Evolutionary conservation across 192 early-diverging fungal genomes (phyloP), one percentile per base, ranked within the genome.

Genomic region (Phycomyces blakesleeanus): DNA sequence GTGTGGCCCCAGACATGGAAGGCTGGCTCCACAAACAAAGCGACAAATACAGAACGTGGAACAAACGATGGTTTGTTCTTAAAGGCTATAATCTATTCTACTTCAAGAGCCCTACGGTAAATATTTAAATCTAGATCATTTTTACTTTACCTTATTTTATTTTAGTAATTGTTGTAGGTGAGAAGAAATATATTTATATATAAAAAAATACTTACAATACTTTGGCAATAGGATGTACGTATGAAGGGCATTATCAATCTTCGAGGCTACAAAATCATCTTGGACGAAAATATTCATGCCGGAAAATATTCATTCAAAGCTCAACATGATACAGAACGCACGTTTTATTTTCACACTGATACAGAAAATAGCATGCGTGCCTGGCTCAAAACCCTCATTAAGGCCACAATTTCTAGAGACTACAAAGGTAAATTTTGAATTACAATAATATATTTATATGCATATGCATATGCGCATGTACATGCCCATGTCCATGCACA

Each of bases 251-350:
- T 77, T 16, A 81, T 87, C 38, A 80, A 87, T 63, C 50, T 87
- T 16, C 65, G 73, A 51, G 85, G 85, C n/a, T 87, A 87, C 58
- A 69, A 76, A 15, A 78, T 87, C 15, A 67, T 83, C 9, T 67
- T 69, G 12, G 85, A 87, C 57, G 81, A 83, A 44, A 77, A 78
- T 29, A 82, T 85, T 27, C 69, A 72, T 51, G 56, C 78, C 1
- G 85, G 85, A 26, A 87, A 87, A 62, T 87, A 80, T 50, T 81
- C 79, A 40, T 87, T 87, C 59, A 85, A 80, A 61, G 78, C 75
- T 0, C 69, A 79, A 8, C 85, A 87, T 41, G 81, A 83, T 20
- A 68, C 67, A 7, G 77, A 82, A 53, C 75, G 83, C 27, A 76
- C 78, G 16, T 83, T 83, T 68, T 83, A 68, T 53, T 85, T 87